Evolutionary conservation across 495 filamentous ascomycete species (phyloP).

Genomic region (Rhizodiscina lignyota): DNA sequence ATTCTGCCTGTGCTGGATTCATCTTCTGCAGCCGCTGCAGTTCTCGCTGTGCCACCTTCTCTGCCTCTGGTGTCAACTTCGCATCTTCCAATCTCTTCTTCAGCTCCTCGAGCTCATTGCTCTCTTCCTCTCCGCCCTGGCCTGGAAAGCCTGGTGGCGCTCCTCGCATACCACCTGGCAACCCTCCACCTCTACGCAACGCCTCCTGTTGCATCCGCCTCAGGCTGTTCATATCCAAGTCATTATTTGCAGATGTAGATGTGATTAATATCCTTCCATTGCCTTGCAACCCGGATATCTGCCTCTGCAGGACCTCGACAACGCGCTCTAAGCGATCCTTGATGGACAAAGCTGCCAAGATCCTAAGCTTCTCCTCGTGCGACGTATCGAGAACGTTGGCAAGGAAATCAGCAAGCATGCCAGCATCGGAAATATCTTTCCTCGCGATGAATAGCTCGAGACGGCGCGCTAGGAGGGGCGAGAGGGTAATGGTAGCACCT

Average conservation of each 20-base stretch:
- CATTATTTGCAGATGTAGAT: conserved; percentile 27
- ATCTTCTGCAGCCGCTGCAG: conserved; percentile 83
- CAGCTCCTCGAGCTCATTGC: conserved; percentile 78
- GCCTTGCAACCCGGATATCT: conserved; percentile 65
- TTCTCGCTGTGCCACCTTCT: conserved; percentile 79
- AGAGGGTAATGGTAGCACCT: conserved; percentile 40
- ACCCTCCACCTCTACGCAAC: conserved; percentile 29
- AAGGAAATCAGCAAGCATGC: conserved; percentile 90
- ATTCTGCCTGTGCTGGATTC: conserved; percentile 87
- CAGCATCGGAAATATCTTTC: conserved; percentile 63
- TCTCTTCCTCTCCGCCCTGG: conserved; percentile 39
- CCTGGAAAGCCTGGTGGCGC: conserved; percentile 20
- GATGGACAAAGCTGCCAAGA: conserved; percentile 60
- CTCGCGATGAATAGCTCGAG: conserved; percentile 70
- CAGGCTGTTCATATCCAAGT: conserved; percentile 29
- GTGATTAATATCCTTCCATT: conserved; percentile 63
- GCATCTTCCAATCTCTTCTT: conserved; percentile 75
- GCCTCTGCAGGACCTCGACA: conserved; percentile 62
- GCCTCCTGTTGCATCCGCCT: conserved; percentile 36
- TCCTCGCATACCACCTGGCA: conserved; percentile 33
- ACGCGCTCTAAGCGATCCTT: conserved; percentile 62
- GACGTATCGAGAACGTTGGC: conserved; percentile 70
- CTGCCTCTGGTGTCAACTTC: conserved; percentile 54
- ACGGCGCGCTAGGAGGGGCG: conserved; percentile 66
- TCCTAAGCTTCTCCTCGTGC: conserved; percentile 74